Evolutionary conservation across 768 basidiomycete genomes (phyloP), one percentile per base, ranked within the genome.

Genomic region (Mrakia blollopis): DNA sequence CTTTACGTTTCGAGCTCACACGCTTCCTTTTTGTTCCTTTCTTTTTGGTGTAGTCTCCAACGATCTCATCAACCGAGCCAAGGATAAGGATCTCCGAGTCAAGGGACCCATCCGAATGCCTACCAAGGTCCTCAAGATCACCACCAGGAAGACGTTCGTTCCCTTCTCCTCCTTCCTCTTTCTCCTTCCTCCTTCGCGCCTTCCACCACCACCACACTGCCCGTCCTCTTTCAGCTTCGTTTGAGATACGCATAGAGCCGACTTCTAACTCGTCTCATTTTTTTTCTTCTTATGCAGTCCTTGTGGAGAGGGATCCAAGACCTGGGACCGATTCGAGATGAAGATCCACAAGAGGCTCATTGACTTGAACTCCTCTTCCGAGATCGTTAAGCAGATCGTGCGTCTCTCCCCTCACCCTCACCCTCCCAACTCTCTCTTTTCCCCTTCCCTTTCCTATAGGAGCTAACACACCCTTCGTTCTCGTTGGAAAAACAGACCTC

Each of bases 231-330:
- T 44, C 39, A 18, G 11, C 61, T 62, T 54, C n/a, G 11, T 21
- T 61, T 28, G 5, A 1, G 35, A 1, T 16, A 18, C 11, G 47
- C 47, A 50, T 16, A 50, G 35, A 39, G 32, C 61, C 18, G 30
- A 23, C n/a, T 11, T 18, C 1, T 47, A 7, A 28, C 52, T 13
- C 47, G 13, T 52, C 61, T 78, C 18, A 18, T 2, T 37, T 39
- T 21, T 71, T 52, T 73, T 63, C 3, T n/a, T 73, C 35, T 3
- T 37, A n/a, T 57, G 13, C 81, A 97, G 93, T 92, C 84, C 97
- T 86, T 98, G 97, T 83, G 97, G 97, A 93, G 97, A 98, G 86
- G 97, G 97, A 88, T 98, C 97, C 81, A 99, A 99, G 91, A 99
- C 97, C 84, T 99, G 97, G 97, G 97, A 99, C 86, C 90, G 93